Conservation (phyloP, 192 early-diverging fungal genomes). For the Podila verticillata region DNA sequence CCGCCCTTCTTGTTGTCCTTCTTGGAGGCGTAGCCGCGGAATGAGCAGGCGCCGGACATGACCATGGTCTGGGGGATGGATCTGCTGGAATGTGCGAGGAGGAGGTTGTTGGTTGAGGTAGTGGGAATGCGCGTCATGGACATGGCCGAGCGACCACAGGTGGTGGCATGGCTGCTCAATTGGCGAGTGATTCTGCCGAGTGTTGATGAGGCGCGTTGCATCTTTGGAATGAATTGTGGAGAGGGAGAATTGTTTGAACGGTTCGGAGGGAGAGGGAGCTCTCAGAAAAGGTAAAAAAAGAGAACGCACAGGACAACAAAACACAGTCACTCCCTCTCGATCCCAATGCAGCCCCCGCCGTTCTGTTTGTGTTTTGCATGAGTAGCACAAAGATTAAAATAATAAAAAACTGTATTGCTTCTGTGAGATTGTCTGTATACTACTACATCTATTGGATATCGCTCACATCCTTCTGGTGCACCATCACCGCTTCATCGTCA, state of each 20-base stretch:
- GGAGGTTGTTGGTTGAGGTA: conserved; percentile 5
- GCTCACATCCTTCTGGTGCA: conserved; percentile 1
- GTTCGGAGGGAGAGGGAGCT: no score
- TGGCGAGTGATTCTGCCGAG: conserved; percentile 7
- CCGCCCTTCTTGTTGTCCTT: conserved; percentile 24
- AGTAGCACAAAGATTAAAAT: no score
- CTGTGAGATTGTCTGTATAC: no score
- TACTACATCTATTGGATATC: background rate
- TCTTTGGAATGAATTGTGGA: background rate
- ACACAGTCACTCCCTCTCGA: no score
- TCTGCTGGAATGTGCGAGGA: conserved; percentile 1
- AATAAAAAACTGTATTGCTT: no score
- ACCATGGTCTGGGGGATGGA: conserved; percentile 9
- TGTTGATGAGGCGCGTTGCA: conserved; percentile 31
- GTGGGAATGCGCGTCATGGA: background rate
- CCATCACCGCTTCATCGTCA: conserved; percentile 34
- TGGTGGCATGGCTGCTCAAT: background rate
- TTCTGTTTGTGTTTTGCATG: no score
- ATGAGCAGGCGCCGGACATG: background rate
- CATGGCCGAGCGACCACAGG: background rate
- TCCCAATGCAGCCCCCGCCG: no score
- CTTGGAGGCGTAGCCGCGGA: conserved; percentile 39
- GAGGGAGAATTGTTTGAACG: no score
- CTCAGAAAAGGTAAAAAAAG: no score
- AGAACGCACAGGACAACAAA: no score